A percentile compares a stretch with the other conserved stretches of the same genome.
Evolutionary conservation across 495 filamentous ascomycete species (phyloP).

Genomic region (Viridothelium virens): DNA sequence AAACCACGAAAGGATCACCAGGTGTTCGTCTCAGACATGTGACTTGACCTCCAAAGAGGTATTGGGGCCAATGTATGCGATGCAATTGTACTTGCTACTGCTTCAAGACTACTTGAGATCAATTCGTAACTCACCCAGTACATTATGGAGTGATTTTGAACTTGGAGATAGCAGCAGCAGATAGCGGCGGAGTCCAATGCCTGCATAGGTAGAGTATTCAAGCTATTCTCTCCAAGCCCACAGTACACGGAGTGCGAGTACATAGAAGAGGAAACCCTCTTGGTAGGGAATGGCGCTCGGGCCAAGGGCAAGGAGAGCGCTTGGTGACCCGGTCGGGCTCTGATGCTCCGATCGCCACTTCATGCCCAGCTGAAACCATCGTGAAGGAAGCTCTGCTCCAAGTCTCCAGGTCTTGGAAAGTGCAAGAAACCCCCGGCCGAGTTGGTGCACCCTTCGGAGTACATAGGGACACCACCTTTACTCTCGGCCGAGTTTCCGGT

Average conservation of each 20-base stretch:
- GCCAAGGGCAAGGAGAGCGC: not conserved
- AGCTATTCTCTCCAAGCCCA: too few relatives aligned
- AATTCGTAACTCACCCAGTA: too few relatives aligned
- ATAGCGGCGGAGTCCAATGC: too few relatives aligned
- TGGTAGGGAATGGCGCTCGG: not conserved
- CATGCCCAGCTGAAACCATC: not conserved
- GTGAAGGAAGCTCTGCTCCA: conserved; percentile 2
- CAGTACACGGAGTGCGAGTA: not conserved
- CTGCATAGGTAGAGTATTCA: too few relatives aligned
- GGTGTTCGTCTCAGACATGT: conserved; percentile 6
- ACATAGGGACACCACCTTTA: too few relatives aligned
- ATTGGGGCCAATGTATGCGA: too few relatives aligned
- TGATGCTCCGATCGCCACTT: not conserved
- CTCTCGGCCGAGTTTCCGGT: too few relatives aligned
- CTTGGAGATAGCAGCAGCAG: too few relatives aligned
- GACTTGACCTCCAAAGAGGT: too few relatives aligned
- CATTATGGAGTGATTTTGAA: too few relatives aligned
- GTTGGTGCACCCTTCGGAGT: too few relatives aligned
- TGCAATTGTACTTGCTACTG: not conserved
- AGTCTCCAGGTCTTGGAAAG: not conserved
- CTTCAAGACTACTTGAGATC: not conserved
- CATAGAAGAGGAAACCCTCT: not conserved
- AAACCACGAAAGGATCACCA: conserved; percentile 6
- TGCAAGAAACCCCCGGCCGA: too few relatives aligned
- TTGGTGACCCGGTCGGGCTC: not conserved